A percentile compares a stretch with the other conserved stretches of the same genome.
Conservation (phyloP, 2,329 filamentous ascomycete genomes). For the Trichoderma sp. region DNA sequence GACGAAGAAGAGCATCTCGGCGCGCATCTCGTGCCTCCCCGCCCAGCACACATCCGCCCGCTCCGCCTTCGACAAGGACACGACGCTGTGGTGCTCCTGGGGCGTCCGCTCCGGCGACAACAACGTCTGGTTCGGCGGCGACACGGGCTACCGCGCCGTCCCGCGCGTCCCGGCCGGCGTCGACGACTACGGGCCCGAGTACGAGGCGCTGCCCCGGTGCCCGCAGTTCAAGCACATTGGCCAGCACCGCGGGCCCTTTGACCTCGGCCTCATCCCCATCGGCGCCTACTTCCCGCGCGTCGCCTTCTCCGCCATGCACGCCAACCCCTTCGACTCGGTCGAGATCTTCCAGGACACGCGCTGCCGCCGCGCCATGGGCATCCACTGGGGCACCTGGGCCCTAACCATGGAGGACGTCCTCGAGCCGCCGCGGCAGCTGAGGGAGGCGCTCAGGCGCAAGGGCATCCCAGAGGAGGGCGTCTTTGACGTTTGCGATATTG, state of each 20-base stretch:
- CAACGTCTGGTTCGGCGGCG: conserved; percentile 85
- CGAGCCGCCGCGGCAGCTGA: conserved; percentile 75
- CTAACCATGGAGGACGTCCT: conserved; percentile 82
- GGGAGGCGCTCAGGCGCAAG: conserved; percentile 68
- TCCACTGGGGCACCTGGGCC: conserved; percentile 93
- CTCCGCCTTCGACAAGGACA: conserved; percentile 66
- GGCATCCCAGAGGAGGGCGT: conserved; percentile 69
- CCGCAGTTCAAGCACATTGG: conserved; percentile 88
- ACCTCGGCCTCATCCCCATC: conserved; percentile 90
- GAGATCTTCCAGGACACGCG: conserved; percentile 86
- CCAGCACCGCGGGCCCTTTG: conserved; percentile 77
- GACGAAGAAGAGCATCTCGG: conserved; percentile 57
- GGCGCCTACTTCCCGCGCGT: conserved; percentile 78
- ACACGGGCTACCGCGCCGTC: conserved; percentile 87
- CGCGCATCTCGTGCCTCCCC: conserved; percentile 75
- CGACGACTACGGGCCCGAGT: conserved; percentile 73
- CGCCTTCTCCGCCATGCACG: conserved; percentile 80
- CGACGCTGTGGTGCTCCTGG: conserved; percentile 89
- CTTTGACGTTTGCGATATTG: conserved; percentile 83
- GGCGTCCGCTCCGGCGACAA: conserved; percentile 71
- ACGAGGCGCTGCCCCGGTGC: conserved; percentile 68
- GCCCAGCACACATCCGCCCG: conserved; percentile 81
- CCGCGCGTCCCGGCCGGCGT: conserved; percentile 60
- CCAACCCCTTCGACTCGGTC: conserved; percentile 82
- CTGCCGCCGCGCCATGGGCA: conserved; percentile 77